Percentiles rank a stretch among this genome's conserved stretches.
phyloP scores from a whole-genome alignment of 2,329 filamentous ascomycete genomes.

The Fusarium austroafricanum region DNA sequence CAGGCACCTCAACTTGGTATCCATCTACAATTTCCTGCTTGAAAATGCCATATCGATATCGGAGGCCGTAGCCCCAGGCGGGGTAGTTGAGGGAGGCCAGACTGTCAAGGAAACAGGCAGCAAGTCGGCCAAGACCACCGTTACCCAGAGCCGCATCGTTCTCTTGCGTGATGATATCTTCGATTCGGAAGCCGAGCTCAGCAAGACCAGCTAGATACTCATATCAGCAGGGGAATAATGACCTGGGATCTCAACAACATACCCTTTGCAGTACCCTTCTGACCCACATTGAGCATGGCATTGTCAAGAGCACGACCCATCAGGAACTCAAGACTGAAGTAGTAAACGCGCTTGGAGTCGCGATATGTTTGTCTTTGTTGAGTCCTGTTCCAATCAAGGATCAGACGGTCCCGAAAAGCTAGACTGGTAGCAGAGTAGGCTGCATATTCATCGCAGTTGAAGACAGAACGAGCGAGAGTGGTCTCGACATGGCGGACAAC shows the following conservation, averaged over 20 bases:
- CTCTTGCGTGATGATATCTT: slow-evolving; percentile 94
- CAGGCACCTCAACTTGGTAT: slow-evolving; percentile 97
- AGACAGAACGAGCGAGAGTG: slow-evolving; percentile 92
- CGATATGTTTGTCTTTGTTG: slow-evolving; percentile 94
- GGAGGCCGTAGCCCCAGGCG: slow-evolving; percentile 95
- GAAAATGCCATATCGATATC: slow-evolving; percentile 98
- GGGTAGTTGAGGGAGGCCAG: slow-evolving; percentile 94
- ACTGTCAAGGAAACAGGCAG: slow-evolving; percentile 97
- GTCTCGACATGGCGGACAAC: slow-evolving; percentile 96
- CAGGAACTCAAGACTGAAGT: slow-evolving; percentile 95
- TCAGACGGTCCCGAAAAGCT: slow-evolving; percentile 90
- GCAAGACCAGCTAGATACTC: slow-evolving; percentile 75
- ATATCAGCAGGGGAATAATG: slow-evolving; percentile 5
- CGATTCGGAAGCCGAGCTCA: slow-evolving; percentile 95
- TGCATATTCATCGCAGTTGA: slow-evolving; percentile 96
- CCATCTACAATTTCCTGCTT: slow-evolving; percentile 99
- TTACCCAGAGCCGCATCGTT: slow-evolving; percentile 97
- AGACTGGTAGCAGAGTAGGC: slow-evolving; percentile 92
- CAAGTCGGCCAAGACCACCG: slow-evolving; percentile 91
- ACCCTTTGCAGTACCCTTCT: slow-evolving; percentile 88
- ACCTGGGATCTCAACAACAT: slow-evolving; percentile 43
- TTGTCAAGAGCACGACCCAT: slow-evolving; percentile 98
- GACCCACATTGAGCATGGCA: slow-evolving; percentile 94
- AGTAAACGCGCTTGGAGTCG: slow-evolving; percentile 95
- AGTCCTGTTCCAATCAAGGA: slow-evolving; percentile 97